Base-by-base conservation (phyloP, 2,329 filamentous ascomycete species). In the Rhinocladiella mackenziei region DNA sequence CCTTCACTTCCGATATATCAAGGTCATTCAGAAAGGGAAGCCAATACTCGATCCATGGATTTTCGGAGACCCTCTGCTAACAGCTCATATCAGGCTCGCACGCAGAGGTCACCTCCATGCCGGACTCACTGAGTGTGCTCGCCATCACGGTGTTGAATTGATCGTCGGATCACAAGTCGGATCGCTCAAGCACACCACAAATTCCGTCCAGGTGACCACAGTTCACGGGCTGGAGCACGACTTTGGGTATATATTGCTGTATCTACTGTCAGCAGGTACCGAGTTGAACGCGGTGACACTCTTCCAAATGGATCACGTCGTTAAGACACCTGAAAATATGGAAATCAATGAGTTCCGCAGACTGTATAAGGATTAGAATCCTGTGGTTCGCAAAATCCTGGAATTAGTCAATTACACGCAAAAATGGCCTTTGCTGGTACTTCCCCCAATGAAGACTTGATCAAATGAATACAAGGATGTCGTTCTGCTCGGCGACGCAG, bases 51-150 rank as follows among this genome's bases (percentile, higher is more conserved):
- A 32, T 8, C 23, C 23, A n/a, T 8, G 23, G 23, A n/a, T n/a
- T 26, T 13, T 25, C 13, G 4, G 6, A 11, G 18, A 3, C 8
- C 13, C 14, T 30, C 15, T 19, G 11, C 18, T 32, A 29, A 15
- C 30, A 5, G 20, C 10, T 13, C 23, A 26, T 14, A 14, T 23
- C 25, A 59, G 60, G 19, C 60, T 74, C 11, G 71, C 74, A 8
- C 70, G 74, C 36, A 60, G 70, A 13, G 69, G 70, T 9, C 68
- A 74, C 55, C 60, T 75, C 4, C 72, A 74, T 44, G 59, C 63
- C 13, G 68, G 68, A 10, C 57, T 74, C 2, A 63, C 65, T 9
- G 57, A 66, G 15, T 60, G 69, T 10, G 69, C 70, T 1, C 52
- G 60, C 15, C 53, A 60, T 10, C 55, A 62, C 10, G 71, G 70